A percentile compares a stretch with the other conserved stretches of the same genome.
These are phyloP conservation scores for Penstemon newberryi DNA, from an alignment of 257 asterid genomes.

Conservation along the genomic window DNA sequence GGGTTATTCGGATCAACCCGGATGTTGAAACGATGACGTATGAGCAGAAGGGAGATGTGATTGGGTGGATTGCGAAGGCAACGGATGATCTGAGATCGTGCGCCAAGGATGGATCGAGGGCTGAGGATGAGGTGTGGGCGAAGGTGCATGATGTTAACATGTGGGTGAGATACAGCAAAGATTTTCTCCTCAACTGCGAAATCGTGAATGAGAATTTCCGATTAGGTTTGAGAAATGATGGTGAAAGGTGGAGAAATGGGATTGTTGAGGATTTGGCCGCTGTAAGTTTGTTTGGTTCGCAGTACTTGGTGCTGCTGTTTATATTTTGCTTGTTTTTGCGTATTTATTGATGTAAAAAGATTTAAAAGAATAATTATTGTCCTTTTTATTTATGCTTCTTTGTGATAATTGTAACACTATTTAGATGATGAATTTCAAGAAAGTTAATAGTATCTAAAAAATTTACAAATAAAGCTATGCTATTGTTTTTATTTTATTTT, in stretches of 20 bases:
- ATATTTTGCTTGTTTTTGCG: constrained; percentile 37
- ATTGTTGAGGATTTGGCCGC: constrained; percentile 24
- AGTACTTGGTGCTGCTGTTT: constrained; percentile 38
- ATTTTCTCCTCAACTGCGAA: constrained; percentile 25
- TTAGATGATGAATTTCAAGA: no score
- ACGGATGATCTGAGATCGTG: constrained; percentile 34
- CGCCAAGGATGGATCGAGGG: constrained; percentile 3
- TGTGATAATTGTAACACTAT: no score
- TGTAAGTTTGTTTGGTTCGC: constrained; percentile 33
- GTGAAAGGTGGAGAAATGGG: background rate
- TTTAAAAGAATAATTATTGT: background rate
- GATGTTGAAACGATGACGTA: constrained; percentile 28
- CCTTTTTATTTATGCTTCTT: background rate
- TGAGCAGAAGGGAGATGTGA: constrained; percentile 27
- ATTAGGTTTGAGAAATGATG: background rate
- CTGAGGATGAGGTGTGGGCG: background rate
- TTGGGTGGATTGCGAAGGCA: constrained; percentile 27
- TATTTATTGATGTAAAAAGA: constrained; percentile 13
- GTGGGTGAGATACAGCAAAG: constrained; percentile 15
- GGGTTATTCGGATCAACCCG: constrained; percentile 26
- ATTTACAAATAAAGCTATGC: background rate
- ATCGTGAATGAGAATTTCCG: constrained; percentile 2
- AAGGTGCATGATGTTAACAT: constrained; percentile 1
- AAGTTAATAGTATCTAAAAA: no score
- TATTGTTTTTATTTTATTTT: no score